Conservation (phyloP, 441 rosid species). For the Populus trichocarpa region DNA sequence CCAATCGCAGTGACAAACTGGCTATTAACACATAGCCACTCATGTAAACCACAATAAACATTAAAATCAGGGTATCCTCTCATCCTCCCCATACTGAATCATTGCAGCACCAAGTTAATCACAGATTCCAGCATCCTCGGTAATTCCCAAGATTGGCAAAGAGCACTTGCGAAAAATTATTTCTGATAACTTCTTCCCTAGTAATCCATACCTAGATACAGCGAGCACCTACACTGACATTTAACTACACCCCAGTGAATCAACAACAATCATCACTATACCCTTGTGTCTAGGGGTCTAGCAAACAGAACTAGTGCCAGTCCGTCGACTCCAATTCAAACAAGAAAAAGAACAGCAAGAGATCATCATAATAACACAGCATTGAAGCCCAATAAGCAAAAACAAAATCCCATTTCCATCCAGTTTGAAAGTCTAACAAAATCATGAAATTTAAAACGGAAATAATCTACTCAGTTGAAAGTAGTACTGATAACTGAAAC, state of each 20-base stretch:
- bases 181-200: too few relatives aligned
- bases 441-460: neutral
- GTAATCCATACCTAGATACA: too few relatives aligned
- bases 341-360: neutral
- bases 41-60: too few relatives aligned
- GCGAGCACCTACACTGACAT: too few relatives aligned
- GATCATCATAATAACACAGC: neutral
- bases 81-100: neutral
- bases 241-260: too few relatives aligned
- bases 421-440: neutral
- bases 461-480: neutral
- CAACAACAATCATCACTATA: too few relatives aligned
- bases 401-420: neutral
- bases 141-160: neutral
- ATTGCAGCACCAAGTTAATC: neutral
- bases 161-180: neutral
- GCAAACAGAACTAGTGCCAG: neutral
- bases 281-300: neutral
- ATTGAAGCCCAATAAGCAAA: neutral
- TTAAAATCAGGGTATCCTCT: neutral
- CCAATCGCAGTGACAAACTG: neutral
- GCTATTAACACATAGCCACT: neutral
- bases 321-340: neutral
- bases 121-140: neutral
- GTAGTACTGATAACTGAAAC: conserved; percentile 7